Conservation (phyloP, 805 yeast genomes). For the Wickerhamiella hasegawae region DNA sequence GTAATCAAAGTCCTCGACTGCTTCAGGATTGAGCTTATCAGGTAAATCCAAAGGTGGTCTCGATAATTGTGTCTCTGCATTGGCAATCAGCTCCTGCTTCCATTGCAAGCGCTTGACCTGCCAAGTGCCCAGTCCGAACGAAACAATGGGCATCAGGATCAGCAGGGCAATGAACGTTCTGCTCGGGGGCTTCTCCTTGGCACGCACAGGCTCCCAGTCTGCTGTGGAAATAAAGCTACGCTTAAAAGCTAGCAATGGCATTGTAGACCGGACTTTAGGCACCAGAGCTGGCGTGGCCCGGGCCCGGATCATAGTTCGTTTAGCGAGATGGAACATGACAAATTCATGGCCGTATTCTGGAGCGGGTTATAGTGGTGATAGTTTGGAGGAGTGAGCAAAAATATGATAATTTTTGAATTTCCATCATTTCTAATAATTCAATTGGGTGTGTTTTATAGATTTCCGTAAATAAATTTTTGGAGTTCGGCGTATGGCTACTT, state of each 20-base stretch:
- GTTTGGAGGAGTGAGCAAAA: neutral
- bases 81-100: conserved; percentile 73
- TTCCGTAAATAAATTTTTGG: too few relatives aligned
- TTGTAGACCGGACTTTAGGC: neutral
- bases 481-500: too few relatives aligned
- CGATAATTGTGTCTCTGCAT: conserved; percentile 67
- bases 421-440: too few relatives aligned
- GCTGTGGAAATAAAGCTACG: conserved; percentile 17
- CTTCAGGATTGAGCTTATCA: conserved; percentile 34
- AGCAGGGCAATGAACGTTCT: conserved; percentile 29
- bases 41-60: conserved; percentile 64
- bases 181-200: conserved; percentile 26
- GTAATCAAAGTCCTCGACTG: conserved; percentile 61
- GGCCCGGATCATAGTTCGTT: neutral
- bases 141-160: conserved; percentile 66
- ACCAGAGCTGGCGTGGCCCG: neutral
- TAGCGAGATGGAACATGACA: neutral
- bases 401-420: too few relatives aligned
- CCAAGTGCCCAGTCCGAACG: conserved; percentile 86
- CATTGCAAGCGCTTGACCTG: conserved; percentile 72
- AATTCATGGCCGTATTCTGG: neutral
- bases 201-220: conserved; percentile 71
- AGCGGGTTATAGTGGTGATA: neutral
- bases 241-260: neutral
- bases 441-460: too few relatives aligned